These are phyloP conservation scores for Arachis stenosperma DNA, from an alignment of 306 rosid genomes.

Conservation along the genomic window DNA sequence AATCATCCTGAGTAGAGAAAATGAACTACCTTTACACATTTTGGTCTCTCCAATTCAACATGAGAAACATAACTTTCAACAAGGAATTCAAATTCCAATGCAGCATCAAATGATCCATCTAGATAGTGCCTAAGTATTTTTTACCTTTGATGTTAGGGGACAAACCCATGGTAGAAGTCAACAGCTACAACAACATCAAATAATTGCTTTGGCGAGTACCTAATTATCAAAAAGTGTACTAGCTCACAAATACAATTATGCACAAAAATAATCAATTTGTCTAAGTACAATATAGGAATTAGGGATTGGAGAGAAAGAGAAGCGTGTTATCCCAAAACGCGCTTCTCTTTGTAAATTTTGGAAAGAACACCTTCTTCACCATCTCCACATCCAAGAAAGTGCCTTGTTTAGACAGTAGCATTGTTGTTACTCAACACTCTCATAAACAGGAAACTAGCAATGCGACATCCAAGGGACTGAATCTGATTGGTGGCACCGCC, in stretches of 20 bases:
- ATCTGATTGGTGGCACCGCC: conserved; percentile 39
- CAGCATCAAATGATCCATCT: conserved; percentile 96
- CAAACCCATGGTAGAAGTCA: conserved; percentile 91
- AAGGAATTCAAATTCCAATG: conserved; percentile 86
- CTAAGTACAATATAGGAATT: not conserved
- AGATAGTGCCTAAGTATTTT: conserved; percentile 57
- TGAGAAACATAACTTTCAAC: conserved; percentile 91
- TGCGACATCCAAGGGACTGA: conserved; percentile 37
- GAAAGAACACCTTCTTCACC: conserved; percentile 81
- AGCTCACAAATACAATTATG: conserved; percentile 10
- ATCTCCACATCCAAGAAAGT: conserved; percentile 86
- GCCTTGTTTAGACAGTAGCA: conserved; percentile 51
- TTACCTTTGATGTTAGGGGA: conserved; percentile 96
- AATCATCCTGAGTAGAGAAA: not conserved
- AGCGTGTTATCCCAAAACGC: conserved; percentile 70
- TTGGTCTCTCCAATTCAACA: conserved; percentile 75
- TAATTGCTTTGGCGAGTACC: conserved; percentile 94
- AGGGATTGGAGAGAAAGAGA: not conserved
- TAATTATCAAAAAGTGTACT: conserved; percentile 32
- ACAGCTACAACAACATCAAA: conserved; percentile 89
- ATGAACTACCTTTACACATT: conserved; percentile 67
- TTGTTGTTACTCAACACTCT: conserved; percentile 30
- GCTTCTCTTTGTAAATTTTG: conserved; percentile 81
- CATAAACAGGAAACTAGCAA: not conserved
- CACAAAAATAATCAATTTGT: not conserved